A percentile compares a stretch with the other conserved stretches of the same genome.
Evolutionary conservation across 1,139 yeast species (phyloP).

Genomic region (Scheffersomyces illinoinensis): DNA sequence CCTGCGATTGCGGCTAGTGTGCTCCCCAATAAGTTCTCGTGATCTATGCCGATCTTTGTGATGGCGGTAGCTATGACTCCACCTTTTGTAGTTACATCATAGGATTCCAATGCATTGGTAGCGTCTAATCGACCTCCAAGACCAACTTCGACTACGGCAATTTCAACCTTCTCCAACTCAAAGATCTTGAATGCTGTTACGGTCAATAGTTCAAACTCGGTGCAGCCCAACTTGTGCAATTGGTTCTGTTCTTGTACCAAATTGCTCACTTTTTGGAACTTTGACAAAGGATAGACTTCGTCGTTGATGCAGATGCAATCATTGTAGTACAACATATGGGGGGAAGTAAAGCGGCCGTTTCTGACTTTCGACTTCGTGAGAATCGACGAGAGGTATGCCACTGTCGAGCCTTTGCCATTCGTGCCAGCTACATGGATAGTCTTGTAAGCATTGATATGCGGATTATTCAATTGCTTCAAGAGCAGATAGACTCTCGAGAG

Average conservation of each 20-base stretch:
- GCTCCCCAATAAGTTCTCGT: slow-evolving; percentile 70
- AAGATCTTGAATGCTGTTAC: slow-evolving; percentile 83
- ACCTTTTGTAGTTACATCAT: slow-evolving; percentile 9
- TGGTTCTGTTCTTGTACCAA: slow-evolving; percentile 38
- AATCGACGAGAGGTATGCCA: slow-evolving; percentile 72
- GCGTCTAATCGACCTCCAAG: slow-evolving; percentile 88
- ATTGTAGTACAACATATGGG: slow-evolving; percentile 71
- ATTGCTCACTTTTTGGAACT: slow-evolving; percentile 48
- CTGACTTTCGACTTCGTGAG: slow-evolving; percentile 48
- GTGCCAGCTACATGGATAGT: slow-evolving; percentile 91
- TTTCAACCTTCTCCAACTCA: slow-evolving; percentile 54
- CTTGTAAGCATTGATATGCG: slow-evolving; percentile 56
- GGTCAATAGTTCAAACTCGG: slow-evolving; percentile 84
- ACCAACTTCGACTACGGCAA: slow-evolving; percentile 88
- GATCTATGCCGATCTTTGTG: slow-evolving; percentile 85
- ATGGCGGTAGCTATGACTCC: slow-evolving; percentile 70
- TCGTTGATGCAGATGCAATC: slow-evolving; percentile 76
- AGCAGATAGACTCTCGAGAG: slow-evolving; percentile 59
- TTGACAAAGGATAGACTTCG: slow-evolving; percentile 46
- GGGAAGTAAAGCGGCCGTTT: slow-evolving; percentile 85
- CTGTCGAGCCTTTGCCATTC: slow-evolving; percentile 91
- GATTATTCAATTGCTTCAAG: slow-evolving; percentile 64
- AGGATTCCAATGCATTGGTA: slow-evolving; percentile 62
- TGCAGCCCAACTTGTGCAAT: slow-evolving; percentile 55
- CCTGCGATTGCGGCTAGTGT: slow-evolving; percentile 63